Evolutionary conservation across 1,284 basidiomycete species (phyloP).

Genomic region (Microbotryum scabiosae): DNA sequence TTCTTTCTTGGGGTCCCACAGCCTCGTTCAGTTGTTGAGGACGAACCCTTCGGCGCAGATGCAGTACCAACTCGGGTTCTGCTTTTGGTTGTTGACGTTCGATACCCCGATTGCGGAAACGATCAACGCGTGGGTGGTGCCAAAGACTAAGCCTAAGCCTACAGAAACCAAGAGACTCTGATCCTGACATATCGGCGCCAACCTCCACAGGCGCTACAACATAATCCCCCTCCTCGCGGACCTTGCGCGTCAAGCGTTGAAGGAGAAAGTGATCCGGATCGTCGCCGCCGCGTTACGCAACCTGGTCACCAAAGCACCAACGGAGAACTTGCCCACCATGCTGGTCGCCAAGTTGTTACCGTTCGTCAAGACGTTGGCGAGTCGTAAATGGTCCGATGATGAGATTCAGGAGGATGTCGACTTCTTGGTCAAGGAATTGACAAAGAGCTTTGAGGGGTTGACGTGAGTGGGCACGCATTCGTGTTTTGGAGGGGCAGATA

Average conservation of each 20-base stretch:
- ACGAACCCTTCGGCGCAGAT: slow-evolving; percentile 58
- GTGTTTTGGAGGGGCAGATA: neutral
- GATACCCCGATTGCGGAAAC: slow-evolving; percentile 73
- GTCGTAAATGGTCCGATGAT: slow-evolving; percentile 86
- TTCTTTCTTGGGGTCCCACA: neutral
- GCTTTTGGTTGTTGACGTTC: slow-evolving; percentile 90
- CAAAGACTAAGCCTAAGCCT: no score
- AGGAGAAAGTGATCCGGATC: slow-evolving; percentile 97
- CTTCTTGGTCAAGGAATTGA: slow-evolving; percentile 73
- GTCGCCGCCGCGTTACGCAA: slow-evolving; percentile 91
- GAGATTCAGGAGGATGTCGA: slow-evolving; percentile 82
- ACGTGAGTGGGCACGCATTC: slow-evolving; percentile 51
- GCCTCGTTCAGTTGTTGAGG: slow-evolving; percentile 24
- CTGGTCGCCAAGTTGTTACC: slow-evolving; percentile 73
- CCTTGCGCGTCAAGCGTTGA: slow-evolving; percentile 80
- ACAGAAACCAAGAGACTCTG: no score
- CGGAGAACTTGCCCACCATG: slow-evolving; percentile 82
- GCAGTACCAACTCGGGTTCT: slow-evolving; percentile 86
- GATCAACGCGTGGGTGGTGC: slow-evolving; percentile 68
- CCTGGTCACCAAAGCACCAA: slow-evolving; percentile 69
- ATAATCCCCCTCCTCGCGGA: slow-evolving; percentile 78
- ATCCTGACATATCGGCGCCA: neutral
- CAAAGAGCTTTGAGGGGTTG: slow-evolving; percentile 71
- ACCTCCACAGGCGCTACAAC: slow-evolving; percentile 64
- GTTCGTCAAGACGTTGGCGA: slow-evolving; percentile 69